phyloP scores from a whole-genome alignment of 305 asterid species.

The Stenogyne calaminthoides region DNA sequence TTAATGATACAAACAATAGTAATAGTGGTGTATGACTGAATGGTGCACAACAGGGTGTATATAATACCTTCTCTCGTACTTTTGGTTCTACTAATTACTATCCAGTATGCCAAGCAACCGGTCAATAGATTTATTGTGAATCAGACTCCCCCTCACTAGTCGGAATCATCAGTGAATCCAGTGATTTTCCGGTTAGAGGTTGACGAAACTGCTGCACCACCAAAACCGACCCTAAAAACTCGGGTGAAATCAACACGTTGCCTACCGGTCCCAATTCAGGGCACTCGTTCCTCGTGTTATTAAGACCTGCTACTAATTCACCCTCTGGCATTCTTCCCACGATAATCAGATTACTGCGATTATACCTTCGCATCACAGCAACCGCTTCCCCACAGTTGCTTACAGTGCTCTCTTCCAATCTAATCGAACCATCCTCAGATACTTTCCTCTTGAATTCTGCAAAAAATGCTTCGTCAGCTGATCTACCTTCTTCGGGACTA shows the following conservation, averaged over 20 bases:
- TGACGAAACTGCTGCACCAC: slow-evolving; percentile 77
- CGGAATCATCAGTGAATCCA: slow-evolving; percentile 37
- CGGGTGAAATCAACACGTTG: slow-evolving; percentile 48
- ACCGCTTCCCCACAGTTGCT: slow-evolving; percentile 38
- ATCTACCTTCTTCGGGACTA: slow-evolving; percentile 39
- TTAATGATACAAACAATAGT: too few species aligned
- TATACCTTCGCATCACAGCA: slow-evolving; percentile 32
- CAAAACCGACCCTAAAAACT: slow-evolving; percentile 56
- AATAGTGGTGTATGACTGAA: too few species aligned
- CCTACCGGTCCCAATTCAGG: slow-evolving; percentile 76
- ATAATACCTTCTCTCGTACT: too few species aligned
- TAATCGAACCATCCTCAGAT: slow-evolving; percentile 43
- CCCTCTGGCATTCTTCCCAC: slow-evolving; percentile 75
- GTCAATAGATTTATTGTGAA: not conserved
- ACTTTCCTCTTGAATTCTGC: slow-evolving; percentile 39
- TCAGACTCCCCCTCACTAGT: not conserved
- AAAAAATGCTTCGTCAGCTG: slow-evolving; percentile 51
- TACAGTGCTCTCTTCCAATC: slow-evolving; percentile 45
- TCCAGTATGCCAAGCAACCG: too few species aligned
- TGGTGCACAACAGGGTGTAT: too few species aligned
- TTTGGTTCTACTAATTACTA: too few species aligned
- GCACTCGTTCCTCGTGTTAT: slow-evolving; percentile 41
- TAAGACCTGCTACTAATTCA: slow-evolving; percentile 46
- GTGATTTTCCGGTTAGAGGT: slow-evolving; percentile 38
- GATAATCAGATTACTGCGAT: slow-evolving; percentile 51